Evolutionary conservation across 31 red algal species (phyloP), one percentile per base, ranked within the genome.

Genomic region (Odonthalia washingtoniensis): DNA sequence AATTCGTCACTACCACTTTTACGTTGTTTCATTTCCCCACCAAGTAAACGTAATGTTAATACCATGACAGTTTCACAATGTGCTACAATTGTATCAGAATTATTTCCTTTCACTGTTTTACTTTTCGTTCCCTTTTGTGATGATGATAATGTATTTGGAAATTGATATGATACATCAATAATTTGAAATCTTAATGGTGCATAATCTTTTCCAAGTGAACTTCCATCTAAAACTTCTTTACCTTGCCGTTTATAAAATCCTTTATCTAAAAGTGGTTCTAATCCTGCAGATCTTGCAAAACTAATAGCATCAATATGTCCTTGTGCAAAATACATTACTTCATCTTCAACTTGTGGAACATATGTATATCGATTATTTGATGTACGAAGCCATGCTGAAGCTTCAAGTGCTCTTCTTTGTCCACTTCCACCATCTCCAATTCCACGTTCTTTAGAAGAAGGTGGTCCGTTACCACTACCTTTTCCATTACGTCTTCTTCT

Each of bases 281-380:
- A 42, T 1, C 91, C 91, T 35, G 75, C 74, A 34, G 72, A 38
- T 39, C 80, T 74, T 40, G 91, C 87, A 12, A 88, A 75, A 2
- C 83, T 69, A 78, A 97, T 91, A 3, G 91, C 91, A 31, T 76
- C 70, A 17, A 82, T 46, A 83, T 98, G 95, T 2, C 95, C 95
- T 45, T 91, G 65, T 37, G 95, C 91, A 62, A 98, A 98, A 77
- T 98, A 98, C 66, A 79, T 93, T 2, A 98, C 91, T 44, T 90
- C 92, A 46, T 98, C 95, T 5, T 81, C 85, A 65, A 98, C 68
- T 52, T 94, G 92, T 38, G 95, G 95, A 42, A 98, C 88, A 61
- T 92, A 98, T n/a, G 88, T 83, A 74, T 78, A 89, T 35, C 68
- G 65, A 46, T 72, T 90, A 9, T 85, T 87, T 46, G 90, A 82